Percentiles rank a stretch among this genome's conserved stretches.
Conservation (phyloP, 192 early-diverging fungal species). For the Ambispora gerdemannii region DNA sequence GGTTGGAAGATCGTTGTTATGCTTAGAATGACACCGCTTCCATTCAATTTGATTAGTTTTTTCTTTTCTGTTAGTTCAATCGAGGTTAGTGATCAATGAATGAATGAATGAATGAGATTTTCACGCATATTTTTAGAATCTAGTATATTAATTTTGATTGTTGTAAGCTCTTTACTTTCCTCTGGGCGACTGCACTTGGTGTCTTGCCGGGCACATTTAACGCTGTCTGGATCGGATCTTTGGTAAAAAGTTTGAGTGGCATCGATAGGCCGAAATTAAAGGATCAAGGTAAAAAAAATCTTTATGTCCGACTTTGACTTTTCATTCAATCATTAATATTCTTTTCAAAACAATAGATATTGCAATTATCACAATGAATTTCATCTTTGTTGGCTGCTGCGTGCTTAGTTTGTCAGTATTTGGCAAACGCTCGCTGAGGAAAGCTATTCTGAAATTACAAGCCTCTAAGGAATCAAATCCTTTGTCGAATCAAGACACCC, state of each 20-base stretch:
- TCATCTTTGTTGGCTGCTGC: conserved; percentile 38
- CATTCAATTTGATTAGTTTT: conserved; percentile 46
- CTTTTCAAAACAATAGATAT: conserved; percentile 35
- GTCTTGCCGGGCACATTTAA: conserved; percentile 45
- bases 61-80: conserved; percentile 48
- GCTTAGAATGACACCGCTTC: conserved; percentile 42
- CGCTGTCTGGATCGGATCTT: conserved; percentile 46
- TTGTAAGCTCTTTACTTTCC: conserved; percentile 36
- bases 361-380: conserved; percentile 44
- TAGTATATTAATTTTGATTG: too few relatives aligned
- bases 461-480: conserved; percentile 27
- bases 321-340: neutral
- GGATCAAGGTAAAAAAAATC: conserved; percentile 20
- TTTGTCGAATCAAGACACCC: conserved; percentile 24
- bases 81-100: conserved; percentile 28
- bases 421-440: conserved; percentile 43
- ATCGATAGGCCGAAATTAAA: conserved; percentile 45
- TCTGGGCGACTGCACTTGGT: conserved; percentile 45
- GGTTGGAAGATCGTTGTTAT: conserved; percentile 53
- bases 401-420: conserved; percentile 42
- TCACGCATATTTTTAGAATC: too few relatives aligned
- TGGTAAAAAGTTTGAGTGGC: conserved; percentile 41
- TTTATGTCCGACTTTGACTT: neutral
- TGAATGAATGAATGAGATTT: too few relatives aligned
- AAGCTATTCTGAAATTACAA: conserved; percentile 39